A percentile compares a stretch with the other conserved stretches of the same genome.
phyloP scores from a whole-genome alignment of 345 rosid genomes.

The Hibiscus syriacus region DNA sequence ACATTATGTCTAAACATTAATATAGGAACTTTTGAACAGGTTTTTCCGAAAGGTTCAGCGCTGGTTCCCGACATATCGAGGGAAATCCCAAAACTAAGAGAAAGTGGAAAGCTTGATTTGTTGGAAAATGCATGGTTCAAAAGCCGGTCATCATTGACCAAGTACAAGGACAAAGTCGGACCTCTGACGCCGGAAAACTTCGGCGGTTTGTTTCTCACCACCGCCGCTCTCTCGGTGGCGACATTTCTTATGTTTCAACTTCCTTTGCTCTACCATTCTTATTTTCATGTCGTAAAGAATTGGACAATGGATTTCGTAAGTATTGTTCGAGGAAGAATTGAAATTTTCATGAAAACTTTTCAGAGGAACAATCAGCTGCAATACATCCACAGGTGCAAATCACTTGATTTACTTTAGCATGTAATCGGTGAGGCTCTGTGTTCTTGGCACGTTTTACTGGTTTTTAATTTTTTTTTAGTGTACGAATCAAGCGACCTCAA shows the following conservation, averaged over 20 bases:
- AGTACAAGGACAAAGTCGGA: background rate
- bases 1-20: too few species aligned
- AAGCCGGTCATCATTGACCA: background rate
- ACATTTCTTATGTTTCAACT: background rate
- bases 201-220: background rate
- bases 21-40: too few species aligned
- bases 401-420: background rate
- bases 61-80: background rate
- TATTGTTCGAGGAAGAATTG: background rate
- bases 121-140: background rate
- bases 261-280: background rate
- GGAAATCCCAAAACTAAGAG: slow-evolving; percentile 3
- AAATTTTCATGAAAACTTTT: background rate
- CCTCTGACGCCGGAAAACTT: background rate
- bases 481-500: too few species aligned
- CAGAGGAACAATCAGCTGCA: background rate
- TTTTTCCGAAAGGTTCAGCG: slow-evolving; percentile 13
- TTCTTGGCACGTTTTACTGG: too few species aligned
- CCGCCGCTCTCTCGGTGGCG: background rate
- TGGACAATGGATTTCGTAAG: background rate
- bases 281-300: background rate
- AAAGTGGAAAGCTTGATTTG: background rate
- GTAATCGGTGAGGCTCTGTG: too few species aligned
- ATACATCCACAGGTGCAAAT: background rate
- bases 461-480: too few species aligned